Percentiles rank a stretch among this genome's conserved stretches.
Conservation (phyloP, 768 basidiomycete species). For the Cyclocybe cylindracea region DNA sequence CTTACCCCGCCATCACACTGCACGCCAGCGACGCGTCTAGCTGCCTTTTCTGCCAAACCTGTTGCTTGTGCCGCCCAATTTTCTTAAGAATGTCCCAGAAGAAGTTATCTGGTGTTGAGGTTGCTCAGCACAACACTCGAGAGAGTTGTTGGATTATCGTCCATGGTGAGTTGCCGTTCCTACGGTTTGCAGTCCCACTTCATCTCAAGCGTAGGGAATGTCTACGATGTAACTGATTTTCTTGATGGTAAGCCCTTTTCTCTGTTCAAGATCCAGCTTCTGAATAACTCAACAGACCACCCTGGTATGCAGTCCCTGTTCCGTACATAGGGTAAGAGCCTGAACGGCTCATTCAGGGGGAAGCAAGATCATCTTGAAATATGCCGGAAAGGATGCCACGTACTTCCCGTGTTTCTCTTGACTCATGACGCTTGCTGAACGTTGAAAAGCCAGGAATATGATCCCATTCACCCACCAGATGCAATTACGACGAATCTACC, state of each 20-base stretch:
- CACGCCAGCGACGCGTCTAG: too few species aligned
- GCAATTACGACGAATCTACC: constrained; percentile 78
- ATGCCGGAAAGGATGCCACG: constrained; percentile 91
- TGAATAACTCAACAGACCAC: constrained; percentile 47
- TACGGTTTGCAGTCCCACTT: background rate
- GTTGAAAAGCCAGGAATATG: constrained; percentile 66
- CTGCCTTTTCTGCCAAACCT: background rate
- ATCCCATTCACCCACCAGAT: constrained; percentile 87
- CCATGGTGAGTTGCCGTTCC: constrained; percentile 51
- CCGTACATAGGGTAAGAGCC: background rate
- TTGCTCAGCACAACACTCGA: constrained; percentile 31
- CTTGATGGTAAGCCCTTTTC: constrained; percentile 55
- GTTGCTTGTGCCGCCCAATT: background rate
- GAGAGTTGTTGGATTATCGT: constrained; percentile 67
- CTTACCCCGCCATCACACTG: too few species aligned
- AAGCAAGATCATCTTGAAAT: constrained; percentile 81
- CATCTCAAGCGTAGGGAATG: constrained; percentile 49
- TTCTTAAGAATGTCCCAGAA: constrained; percentile 6
- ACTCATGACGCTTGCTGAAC: background rate
- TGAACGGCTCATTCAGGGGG: constrained; percentile 52
- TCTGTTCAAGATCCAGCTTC: background rate
- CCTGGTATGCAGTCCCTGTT: constrained; percentile 31
- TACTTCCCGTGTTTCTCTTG: constrained; percentile 33
- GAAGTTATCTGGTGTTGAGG: constrained; percentile 34
- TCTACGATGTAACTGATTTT: constrained; percentile 83